A percentile compares a stretch with the other conserved stretches of the same genome.
phyloP scores from a whole-genome alignment of 148 eudicot genomes.

The Dianthus caryophyllus region DNA sequence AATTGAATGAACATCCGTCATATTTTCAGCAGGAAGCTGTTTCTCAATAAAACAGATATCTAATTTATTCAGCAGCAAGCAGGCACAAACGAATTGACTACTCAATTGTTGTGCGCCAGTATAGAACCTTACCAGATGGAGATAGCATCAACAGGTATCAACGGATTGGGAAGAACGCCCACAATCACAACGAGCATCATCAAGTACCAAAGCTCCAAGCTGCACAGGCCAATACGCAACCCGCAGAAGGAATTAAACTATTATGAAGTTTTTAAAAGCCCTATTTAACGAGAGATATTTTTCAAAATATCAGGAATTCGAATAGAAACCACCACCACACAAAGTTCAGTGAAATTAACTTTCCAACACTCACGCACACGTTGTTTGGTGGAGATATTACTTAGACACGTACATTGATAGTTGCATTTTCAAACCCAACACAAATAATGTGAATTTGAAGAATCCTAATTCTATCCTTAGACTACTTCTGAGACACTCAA shows the following conservation, averaged over 20 bases:
- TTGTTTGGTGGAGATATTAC: no score
- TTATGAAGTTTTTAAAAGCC: not conserved
- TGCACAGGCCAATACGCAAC: constrained; percentile 27
- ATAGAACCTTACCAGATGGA: constrained; percentile 29
- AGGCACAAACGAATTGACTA: not conserved
- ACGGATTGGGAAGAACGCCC: constrained; percentile 56
- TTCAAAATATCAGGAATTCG: no score
- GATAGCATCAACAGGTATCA: constrained; percentile 74
- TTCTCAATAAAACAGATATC: not conserved
- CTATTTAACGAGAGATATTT: not conserved
- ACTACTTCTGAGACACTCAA: no score
- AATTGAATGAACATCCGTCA: not conserved
- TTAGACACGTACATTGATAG: no score
- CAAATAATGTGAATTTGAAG: no score
- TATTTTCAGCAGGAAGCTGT: not conserved
- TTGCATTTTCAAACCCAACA: no score
- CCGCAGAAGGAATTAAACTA: not conserved
- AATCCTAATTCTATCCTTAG: no score
- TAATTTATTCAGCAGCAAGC: not conserved
- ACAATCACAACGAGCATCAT: constrained; percentile 64
- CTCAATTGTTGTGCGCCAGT: not conserved
- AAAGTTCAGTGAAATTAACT: no score
- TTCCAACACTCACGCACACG: no score
- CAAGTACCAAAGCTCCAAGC: constrained; percentile 89
- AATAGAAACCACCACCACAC: no score